These are phyloP conservation scores for Curvularia hawaiiensis DNA, from an alignment of 2,329 filamentous ascomycete species.

Conservation along the genomic window DNA sequence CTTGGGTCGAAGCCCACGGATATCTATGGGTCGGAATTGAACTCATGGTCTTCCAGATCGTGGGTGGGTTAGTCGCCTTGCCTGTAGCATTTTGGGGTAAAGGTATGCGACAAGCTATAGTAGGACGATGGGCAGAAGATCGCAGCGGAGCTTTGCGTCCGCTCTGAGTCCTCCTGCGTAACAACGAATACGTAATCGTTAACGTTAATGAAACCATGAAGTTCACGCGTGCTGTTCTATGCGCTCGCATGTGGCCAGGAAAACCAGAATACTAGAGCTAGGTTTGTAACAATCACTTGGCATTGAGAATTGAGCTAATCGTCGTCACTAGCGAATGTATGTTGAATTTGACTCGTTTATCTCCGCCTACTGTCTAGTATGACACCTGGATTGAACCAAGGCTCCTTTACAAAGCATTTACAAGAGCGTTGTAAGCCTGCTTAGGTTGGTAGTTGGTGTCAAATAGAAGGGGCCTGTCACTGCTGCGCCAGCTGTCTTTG, in stretches of 20 bases:
- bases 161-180: constrained; percentile 4
- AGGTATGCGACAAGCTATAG: constrained; percentile 33
- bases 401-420: background rate
- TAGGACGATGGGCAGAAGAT: constrained; percentile 34
- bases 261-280: too few relatives aligned
- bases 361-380: background rate
- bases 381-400: background rate
- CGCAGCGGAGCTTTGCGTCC: constrained; percentile 37
- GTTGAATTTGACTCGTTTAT: background rate
- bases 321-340: too few relatives aligned
- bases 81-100: constrained; percentile 43
- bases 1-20: constrained; percentile 35
- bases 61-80: constrained; percentile 30
- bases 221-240: background rate
- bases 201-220: background rate
- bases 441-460: constrained; percentile 51
- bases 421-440: constrained; percentile 41
- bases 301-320: too few relatives aligned
- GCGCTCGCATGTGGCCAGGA: too few relatives aligned
- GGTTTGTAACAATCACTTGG: too few relatives aligned
- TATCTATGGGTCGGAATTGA: constrained; percentile 41
- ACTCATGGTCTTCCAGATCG: constrained; percentile 44
- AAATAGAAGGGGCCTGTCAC: constrained; percentile 49
- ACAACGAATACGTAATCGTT: background rate
- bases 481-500: constrained; percentile 49